Base-by-base conservation (phyloP, 805 yeast species). In the Lachancea dasiensis region DNA sequence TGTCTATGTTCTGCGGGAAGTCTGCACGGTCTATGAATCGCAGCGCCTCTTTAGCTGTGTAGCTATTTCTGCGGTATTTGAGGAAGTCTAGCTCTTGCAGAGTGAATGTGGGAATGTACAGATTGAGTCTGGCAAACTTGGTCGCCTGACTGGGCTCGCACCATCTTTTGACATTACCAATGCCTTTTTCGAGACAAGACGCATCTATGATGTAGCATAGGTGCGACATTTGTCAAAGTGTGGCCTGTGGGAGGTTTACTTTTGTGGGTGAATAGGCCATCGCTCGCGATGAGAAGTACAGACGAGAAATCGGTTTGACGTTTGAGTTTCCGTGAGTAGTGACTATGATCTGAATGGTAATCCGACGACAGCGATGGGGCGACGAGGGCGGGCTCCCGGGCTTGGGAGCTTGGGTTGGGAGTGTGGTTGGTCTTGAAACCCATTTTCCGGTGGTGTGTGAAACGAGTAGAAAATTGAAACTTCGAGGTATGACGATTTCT, bases 91-190 rank as follows among this genome's bases (percentile, higher is more conserved):
- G 63, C 45, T 79, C 82, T 38, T 66, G 70, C 37, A 81, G 58
- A 0, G 85, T 63, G 45, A 36, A 56, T 1, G 58, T 75, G 69
- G 37, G 75, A 52, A 17, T 84, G 80, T 48, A 81, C 61, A 58
- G 61, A 69, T 38, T 78, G 54, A 44, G 60, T 33, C 34, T 65
- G 54, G 46, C 45, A 23, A 48, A 40, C 6, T 48, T 43, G 22
- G 27, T 27, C 6, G 22, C 27, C 4, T 43, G 39, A 15, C 44
- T 36, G 15, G 64, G 50, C 34, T 67, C 61, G 41, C 70, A 65
- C 87, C 87, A 81, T 48, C 75, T 61, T 52, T 75, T 76, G 50
- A 81, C 67, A 49, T 76, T 77, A 0, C 84, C 85, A 31, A 81
- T 65, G 2, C 86, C 90, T 38, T 79, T 73, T 14, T 77, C 76